These are phyloP conservation scores for Syncephalastrum racemosum DNA, from an alignment of 371 early-diverging fungal genomes.

Conservation along the genomic window DNA sequence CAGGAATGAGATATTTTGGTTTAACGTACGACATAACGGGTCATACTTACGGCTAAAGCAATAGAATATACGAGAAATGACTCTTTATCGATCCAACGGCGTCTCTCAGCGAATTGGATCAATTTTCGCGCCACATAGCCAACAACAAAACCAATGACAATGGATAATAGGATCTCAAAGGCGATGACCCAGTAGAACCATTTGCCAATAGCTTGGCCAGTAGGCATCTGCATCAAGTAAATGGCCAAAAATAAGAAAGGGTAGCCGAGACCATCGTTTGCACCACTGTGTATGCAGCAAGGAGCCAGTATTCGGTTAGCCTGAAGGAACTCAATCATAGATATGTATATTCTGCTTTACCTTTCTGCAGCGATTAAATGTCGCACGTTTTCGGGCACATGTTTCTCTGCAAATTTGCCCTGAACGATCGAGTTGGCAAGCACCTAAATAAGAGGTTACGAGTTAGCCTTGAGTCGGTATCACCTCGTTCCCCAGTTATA, in stretches of 20 bases:
- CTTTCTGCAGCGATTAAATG: constrained; percentile 84
- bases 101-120: constrained; percentile 43
- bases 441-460: constrained; percentile 30
- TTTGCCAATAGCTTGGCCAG: constrained; percentile 64
- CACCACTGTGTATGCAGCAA: constrained; percentile 47
- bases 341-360: constrained; percentile 11
- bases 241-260: constrained; percentile 87
- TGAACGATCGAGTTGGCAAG: constrained; percentile 91
- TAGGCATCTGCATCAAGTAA: constrained; percentile 59
- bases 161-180: constrained; percentile 75
- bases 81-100: constrained; percentile 85
- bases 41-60: constrained; percentile 70
- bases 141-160: constrained; percentile 74
- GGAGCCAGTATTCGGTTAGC: background rate
- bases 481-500: constrained; percentile 53
- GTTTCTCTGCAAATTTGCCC: constrained; percentile 90
- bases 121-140: constrained; percentile 75
- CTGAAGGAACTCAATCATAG: background rate
- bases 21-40: too few species aligned
- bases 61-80: constrained; percentile 87
- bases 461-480: background rate
- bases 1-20: background rate
- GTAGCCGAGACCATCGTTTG: constrained; percentile 84
- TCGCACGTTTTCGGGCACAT: constrained; percentile 84
- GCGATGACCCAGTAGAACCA: constrained; percentile 74